A percentile compares a stretch with the other conserved stretches of the same genome.
Conservation (phyloP, 2,329 filamentous ascomycete species). For the Alternaria viburni region DNA sequence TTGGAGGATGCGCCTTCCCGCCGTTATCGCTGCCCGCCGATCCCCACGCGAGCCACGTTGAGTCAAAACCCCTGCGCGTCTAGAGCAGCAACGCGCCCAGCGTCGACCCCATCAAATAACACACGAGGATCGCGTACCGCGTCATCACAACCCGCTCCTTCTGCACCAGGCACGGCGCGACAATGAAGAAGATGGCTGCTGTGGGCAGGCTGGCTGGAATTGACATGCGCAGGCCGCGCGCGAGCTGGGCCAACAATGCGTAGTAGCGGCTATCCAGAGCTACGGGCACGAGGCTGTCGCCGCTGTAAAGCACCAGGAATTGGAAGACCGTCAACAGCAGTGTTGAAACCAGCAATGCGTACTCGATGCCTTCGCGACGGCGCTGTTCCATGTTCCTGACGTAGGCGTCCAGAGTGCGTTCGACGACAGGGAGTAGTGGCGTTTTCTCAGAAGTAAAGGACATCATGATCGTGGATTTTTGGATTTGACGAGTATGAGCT, state of each 20-base stretch:
- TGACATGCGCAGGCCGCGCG: conserved; percentile 24
- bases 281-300: conserved; percentile 6
- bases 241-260: conserved; percentile 19
- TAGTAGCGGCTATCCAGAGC: conserved; percentile 1
- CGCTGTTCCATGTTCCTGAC: not conserved
- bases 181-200: conserved; percentile 26
- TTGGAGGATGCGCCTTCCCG: conserved; percentile 4
- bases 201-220: conserved; percentile 30
- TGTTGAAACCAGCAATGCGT: conserved; percentile 3
- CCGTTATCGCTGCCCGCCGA: conserved; percentile 28
- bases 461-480: not conserved
- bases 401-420: not conserved
- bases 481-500: not conserved
- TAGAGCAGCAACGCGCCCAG: conserved; percentile 26
- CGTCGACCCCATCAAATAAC: conserved; percentile 30
- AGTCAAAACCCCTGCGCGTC: conserved; percentile 10
- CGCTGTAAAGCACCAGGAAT: conserved; percentile 23
- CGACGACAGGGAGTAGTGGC: conserved; percentile 7
- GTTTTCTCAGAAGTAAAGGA: conserved; percentile 8
- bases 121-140: conserved; percentile 29
- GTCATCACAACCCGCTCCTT: conserved; percentile 20
- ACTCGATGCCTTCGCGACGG: conserved; percentile 9
- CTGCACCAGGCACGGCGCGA: conserved; percentile 24
- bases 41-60: conserved; percentile 1
- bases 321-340: conserved; percentile 20